Evolutionary conservation across 257 asterid species (phyloP).

Genomic region (Solanum lignicaule): DNA sequence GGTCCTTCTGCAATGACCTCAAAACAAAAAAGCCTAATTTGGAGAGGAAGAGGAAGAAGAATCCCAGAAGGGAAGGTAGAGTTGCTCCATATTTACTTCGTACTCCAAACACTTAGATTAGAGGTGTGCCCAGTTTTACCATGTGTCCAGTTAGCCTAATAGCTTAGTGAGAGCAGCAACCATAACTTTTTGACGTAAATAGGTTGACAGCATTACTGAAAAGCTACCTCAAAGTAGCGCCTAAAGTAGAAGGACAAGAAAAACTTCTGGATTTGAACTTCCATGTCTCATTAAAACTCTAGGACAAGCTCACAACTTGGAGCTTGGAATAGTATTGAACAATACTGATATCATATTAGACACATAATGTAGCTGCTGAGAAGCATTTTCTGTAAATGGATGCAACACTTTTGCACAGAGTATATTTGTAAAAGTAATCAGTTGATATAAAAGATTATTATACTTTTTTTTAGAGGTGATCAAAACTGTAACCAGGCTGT

Average conservation of each 20-base stretch:
- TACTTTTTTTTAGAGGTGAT: not conserved
- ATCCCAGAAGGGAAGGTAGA: slow-evolving; percentile 34
- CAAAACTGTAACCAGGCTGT: too few relatives aligned
- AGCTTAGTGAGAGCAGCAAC: not conserved
- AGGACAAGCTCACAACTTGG: not conserved
- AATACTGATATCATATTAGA: not conserved
- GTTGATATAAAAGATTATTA: not conserved
- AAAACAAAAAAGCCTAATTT: slow-evolving; percentile 67
- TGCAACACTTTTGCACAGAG: not conserved
- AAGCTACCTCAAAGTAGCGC: not conserved
- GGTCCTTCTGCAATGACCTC: slow-evolving; percentile 48
- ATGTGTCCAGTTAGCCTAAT: not conserved
- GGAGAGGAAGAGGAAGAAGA: slow-evolving; percentile 47
- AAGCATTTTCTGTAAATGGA: not conserved
- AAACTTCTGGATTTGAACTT: not conserved
- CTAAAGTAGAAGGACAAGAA: not conserved
- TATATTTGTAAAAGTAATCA: not conserved
- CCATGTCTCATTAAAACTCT: not conserved
- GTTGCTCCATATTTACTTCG: slow-evolving; percentile 24
- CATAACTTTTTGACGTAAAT: not conserved
- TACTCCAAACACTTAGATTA: slow-evolving; percentile 30
- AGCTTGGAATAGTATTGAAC: not conserved
- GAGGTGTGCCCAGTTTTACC: not conserved
- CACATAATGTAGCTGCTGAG: not conserved
- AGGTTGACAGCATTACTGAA: not conserved